Base-by-base conservation (phyloP, 2,329 filamentous ascomycete species). In the Corniculantispora saksenae region DNA sequence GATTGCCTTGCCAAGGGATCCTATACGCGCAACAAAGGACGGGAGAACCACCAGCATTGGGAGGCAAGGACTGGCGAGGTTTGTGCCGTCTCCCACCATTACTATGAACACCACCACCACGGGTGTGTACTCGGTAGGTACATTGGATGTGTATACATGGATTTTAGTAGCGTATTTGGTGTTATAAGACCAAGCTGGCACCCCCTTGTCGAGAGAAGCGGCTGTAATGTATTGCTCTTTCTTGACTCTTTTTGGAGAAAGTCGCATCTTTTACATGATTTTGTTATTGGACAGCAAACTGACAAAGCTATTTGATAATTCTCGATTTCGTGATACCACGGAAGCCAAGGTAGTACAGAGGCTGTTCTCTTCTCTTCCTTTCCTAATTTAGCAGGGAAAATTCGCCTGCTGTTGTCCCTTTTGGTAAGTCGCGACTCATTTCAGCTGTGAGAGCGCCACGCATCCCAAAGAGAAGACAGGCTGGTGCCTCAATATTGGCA, bases 141-240 rank as follows among this genome's bases (percentile, higher is more conserved):
- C 40, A 32, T 40, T 45, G 40, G 21, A 27, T 54, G 48, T 23
- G 35, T 62, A 35, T 55, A 43, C 48, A 43, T n/a, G 32, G 35
- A n/a, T 32, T 21, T 62, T 2, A 21, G 59, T 47, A 32, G 59
- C 51, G 56, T 38, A 13, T 35, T 35, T 55, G 32, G 32, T 5
- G 5, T 38, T 62, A 62, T 62, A 62, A 62, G 60, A 62, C 50
- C 7, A 56, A 35, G 43, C 19, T 17, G 47, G 60, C 51, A 40
- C 60, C 60, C 50, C 59, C 50, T 35, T 48, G 8, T 25, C 21
- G 19, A 15, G n/a, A 7, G 50, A 15, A 55, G 25, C 21, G n/a
- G 25, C 25, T n/a, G 19, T 50, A 25, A 45, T 13, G 19, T 48
- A 27, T 35, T 59, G 8, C 27, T 48, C 27, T 15, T 48, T 59